phyloP scores from a whole-genome alignment of 2,329 filamentous ascomycete genomes.

The Cephalotrichum gorgonifer region DNA sequence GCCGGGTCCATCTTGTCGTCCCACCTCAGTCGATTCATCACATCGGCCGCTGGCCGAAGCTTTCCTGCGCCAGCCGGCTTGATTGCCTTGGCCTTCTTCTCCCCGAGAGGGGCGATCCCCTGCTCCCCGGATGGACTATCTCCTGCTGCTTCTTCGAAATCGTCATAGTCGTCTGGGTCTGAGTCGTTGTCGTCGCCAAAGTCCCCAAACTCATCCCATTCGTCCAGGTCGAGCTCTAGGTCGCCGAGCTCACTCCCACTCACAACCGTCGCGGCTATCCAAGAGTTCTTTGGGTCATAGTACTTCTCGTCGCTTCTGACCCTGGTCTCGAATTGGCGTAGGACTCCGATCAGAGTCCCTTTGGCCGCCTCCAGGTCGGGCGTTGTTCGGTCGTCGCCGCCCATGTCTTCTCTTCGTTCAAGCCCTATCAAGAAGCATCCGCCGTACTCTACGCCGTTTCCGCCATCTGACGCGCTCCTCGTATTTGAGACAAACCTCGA shows the following conservation, averaged over 20 bases:
- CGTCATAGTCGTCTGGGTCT: slow-evolving; percentile 22
- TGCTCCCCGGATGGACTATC: not conserved
- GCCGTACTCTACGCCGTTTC: slow-evolving; percentile 35
- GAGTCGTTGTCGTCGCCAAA: slow-evolving; percentile 32
- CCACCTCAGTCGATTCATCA: slow-evolving; percentile 50
- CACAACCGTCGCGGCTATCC: slow-evolving; percentile 33
- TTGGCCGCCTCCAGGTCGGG: slow-evolving; percentile 24
- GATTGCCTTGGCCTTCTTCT: slow-evolving; percentile 3
- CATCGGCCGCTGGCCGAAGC: slow-evolving; percentile 46
- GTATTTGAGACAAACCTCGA: slow-evolving; percentile 38
- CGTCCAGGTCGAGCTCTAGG: slow-evolving; percentile 33
- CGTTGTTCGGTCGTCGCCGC: slow-evolving; percentile 22
- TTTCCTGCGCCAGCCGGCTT: slow-evolving; percentile 20
- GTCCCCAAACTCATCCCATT: slow-evolving; percentile 38
- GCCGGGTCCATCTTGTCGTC: slow-evolving; percentile 39
- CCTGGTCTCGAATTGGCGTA: slow-evolving; percentile 37
- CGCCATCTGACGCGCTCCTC: slow-evolving; percentile 8
- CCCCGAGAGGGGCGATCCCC: not conserved
- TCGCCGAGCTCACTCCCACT: slow-evolving; percentile 25
- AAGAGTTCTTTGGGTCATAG: slow-evolving; percentile 36
- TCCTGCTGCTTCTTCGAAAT: slow-evolving; percentile 18
- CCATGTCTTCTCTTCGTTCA: slow-evolving; percentile 18
- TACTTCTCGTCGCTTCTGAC: slow-evolving; percentile 34
- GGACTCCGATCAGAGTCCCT: slow-evolving; percentile 28
- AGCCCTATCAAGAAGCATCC: slow-evolving; percentile 54